A percentile compares a stretch with the other conserved stretches of the same genome.
Conservation (phyloP, 169 alveolate species). For the Cryptosporidium meleagridis region DNA sequence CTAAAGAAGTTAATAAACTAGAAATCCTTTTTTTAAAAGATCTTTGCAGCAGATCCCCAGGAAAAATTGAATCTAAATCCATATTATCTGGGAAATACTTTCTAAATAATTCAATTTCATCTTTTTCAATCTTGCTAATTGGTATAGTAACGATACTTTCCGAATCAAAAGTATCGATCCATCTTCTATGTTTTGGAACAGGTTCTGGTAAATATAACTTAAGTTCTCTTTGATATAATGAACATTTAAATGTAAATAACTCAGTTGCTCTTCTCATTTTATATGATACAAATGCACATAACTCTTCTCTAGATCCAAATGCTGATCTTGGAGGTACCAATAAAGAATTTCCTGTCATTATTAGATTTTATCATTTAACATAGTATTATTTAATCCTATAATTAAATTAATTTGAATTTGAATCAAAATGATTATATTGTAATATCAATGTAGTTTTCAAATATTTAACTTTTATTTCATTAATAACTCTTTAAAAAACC, state of each 20-base stretch:
- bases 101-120: slow-evolving; percentile 59
- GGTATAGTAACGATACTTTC: slow-evolving; percentile 72
- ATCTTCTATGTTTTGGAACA: slow-evolving; percentile 73
- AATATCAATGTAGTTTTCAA: neutral
- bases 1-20: slow-evolving; percentile 50
- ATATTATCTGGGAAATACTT: slow-evolving; percentile 40
- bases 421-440: neutral
- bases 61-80: slow-evolving; percentile 67
- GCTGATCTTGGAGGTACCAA: slow-evolving; percentile 72
- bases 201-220: slow-evolving; percentile 69
- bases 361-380: neutral
- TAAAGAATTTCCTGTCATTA: slow-evolving; percentile 23
- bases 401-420: neutral
- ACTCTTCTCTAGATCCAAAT: slow-evolving; percentile 60
- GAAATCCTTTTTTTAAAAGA: slow-evolving; percentile 71
- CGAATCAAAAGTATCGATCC: slow-evolving; percentile 74
- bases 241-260: slow-evolving; percentile 64
- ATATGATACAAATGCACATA: slow-evolving; percentile 72
- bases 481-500: neutral
- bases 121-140: slow-evolving; percentile 62
- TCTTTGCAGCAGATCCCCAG: slow-evolving; percentile 59
- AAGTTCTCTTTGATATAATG: slow-evolving; percentile 66
- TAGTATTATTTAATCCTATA: neutral
- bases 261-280: slow-evolving; percentile 74
- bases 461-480: neutral